phyloP scores from a whole-genome alignment of 2,329 filamentous ascomycete genomes.

The Ascochyta rabiei region DNA sequence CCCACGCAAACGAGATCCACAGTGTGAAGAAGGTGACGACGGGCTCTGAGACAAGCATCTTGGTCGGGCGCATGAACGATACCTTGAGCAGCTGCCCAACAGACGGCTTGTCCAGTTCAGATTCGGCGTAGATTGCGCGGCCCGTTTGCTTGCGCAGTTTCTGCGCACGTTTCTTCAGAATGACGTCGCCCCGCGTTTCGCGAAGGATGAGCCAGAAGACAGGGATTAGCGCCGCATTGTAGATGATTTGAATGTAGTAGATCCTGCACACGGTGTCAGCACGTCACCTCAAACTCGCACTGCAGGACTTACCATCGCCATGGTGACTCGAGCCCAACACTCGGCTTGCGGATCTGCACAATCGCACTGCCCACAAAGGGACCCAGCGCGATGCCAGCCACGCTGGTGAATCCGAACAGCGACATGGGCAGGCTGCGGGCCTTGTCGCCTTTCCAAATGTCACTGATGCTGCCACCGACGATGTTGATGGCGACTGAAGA shows the following conservation, averaged over 20 bases:
- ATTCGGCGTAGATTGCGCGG: constrained; percentile 35
- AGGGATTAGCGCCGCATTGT: constrained; percentile 50
- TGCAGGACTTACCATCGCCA: constrained; percentile 48
- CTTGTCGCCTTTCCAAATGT: constrained; percentile 48
- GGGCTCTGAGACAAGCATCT: constrained; percentile 52
- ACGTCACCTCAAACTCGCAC: neutral
- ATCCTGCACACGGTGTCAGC: constrained; percentile 41
- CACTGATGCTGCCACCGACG: constrained; percentile 39
- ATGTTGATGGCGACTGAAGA: constrained; percentile 53
- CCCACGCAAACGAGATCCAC: constrained; percentile 54
- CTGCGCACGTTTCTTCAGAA: constrained; percentile 48
- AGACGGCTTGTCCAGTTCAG: constrained; percentile 32
- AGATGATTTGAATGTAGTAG: constrained; percentile 54
- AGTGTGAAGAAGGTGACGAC: constrained; percentile 53
- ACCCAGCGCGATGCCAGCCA: constrained; percentile 52
- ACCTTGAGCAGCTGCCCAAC: constrained; percentile 39
- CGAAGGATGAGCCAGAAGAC: constrained; percentile 52
- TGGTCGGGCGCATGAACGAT: constrained; percentile 50
- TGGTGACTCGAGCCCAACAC: constrained; percentile 24
- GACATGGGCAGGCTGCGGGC: constrained; percentile 54
- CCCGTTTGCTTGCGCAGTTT: constrained; percentile 49
- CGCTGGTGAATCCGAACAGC: constrained; percentile 52
- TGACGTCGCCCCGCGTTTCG: constrained; percentile 52
- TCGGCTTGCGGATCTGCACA: constrained; percentile 43
- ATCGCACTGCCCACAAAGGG: constrained; percentile 52